These are phyloP conservation scores for Pseudogymnoascus sp. DNA, from an alignment of 2,329 filamentous ascomycete genomes.

Conservation along the genomic window DNA sequence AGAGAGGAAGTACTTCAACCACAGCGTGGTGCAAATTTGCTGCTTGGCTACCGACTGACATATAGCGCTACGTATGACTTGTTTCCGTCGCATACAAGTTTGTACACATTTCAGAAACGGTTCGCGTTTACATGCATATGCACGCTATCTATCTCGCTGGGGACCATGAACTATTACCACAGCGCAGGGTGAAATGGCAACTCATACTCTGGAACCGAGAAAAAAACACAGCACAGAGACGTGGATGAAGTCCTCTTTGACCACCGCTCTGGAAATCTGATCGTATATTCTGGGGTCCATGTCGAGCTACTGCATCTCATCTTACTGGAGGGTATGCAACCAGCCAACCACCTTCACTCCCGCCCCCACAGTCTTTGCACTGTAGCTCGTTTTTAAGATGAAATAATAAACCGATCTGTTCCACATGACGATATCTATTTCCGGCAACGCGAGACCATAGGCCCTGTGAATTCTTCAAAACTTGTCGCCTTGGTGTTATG, in stretches of 20 bases:
- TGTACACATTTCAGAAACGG: background rate
- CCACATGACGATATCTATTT: constrained; percentile 6
- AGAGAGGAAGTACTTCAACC: background rate
- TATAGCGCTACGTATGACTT: background rate
- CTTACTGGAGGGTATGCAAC: background rate
- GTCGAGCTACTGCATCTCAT: constrained; percentile 7
- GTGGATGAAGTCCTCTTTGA: background rate
- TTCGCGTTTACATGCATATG: background rate
- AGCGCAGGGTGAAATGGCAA: background rate
- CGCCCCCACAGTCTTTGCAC: background rate
- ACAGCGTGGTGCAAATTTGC: background rate
- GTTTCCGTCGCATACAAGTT: background rate
- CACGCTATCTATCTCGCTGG: background rate
- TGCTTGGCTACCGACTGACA: background rate
- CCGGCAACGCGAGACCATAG: background rate
- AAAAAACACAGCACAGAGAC: background rate
- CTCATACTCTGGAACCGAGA: background rate
- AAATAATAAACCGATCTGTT: constrained; percentile 3
- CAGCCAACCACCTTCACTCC: background rate
- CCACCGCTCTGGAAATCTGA: background rate
- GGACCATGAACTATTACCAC: background rate
- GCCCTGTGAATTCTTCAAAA: background rate
- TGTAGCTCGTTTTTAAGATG: background rate
- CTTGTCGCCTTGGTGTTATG: background rate
- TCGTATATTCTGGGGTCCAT: background rate